Conservation (phyloP, 495 filamentous ascomycete genomes). For the Tricharina praecox region DNA sequence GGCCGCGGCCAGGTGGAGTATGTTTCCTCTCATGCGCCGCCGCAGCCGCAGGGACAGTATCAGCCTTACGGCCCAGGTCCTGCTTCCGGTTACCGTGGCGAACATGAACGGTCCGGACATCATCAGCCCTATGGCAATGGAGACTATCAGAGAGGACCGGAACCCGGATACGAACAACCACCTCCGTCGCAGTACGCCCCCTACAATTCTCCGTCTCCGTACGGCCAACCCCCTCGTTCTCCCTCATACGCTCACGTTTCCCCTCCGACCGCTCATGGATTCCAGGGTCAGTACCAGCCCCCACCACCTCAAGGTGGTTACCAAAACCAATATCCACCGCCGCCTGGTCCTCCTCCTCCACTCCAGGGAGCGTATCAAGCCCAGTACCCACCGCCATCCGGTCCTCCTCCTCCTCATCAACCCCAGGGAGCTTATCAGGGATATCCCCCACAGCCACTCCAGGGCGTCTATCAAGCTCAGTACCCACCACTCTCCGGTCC, state of each 20-base stretch:
- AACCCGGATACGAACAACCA: constrained; percentile 14
- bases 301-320: constrained; percentile 4
- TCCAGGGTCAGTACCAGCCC: constrained; percentile 9
- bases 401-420: constrained; percentile 6
- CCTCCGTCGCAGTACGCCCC: constrained; percentile 10
- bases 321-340: neutral
- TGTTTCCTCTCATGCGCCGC: too few relatives aligned
- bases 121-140: constrained; percentile 1
- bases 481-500: constrained; percentile 1
- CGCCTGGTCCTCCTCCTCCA: constrained; percentile 6
- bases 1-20: too few relatives aligned
- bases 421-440: neutral
- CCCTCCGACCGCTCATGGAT: constrained; percentile 7
- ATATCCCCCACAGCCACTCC: too few relatives aligned
- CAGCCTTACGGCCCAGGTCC: too few relatives aligned
- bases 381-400: constrained; percentile 1
- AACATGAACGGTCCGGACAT: too few relatives aligned
- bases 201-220: constrained; percentile 7
- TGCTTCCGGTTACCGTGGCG: too few relatives aligned
- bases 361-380: constrained; percentile 2
- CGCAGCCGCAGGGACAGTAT: too few relatives aligned
- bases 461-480: neutral
- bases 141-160: constrained; percentile 12
- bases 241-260: neutral
- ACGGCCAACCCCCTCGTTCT: neutral